These are phyloP conservation scores for Pyricularia sp. DNA, from an alignment of 2,329 filamentous ascomycete genomes.

Conservation along the genomic window DNA sequence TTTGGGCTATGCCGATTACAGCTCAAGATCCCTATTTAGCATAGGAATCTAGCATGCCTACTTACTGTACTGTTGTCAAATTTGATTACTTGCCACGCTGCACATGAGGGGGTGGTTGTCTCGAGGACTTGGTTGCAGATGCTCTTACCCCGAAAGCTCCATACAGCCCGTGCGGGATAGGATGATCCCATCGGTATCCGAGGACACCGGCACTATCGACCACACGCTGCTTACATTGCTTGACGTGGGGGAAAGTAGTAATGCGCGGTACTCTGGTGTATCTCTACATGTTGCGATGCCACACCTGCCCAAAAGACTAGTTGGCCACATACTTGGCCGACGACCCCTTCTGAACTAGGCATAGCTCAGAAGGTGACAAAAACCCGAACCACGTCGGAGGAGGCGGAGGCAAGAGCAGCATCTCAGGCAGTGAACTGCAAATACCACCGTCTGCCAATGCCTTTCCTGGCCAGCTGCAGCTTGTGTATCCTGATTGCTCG, in stretches of 20 bases:
- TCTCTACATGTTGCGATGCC: background rate
- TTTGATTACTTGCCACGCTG: background rate
- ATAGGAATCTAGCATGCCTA: background rate
- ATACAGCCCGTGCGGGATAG: background rate
- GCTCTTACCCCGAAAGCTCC: background rate
- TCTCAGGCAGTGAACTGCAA: background rate
- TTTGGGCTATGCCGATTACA: background rate
- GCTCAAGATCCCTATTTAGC: background rate
- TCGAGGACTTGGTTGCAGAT: background rate
- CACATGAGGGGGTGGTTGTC: background rate
- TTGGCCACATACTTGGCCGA: background rate
- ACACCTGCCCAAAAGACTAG: background rate
- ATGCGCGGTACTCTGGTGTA: background rate
- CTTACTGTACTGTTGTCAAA: background rate
- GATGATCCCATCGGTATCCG: background rate
- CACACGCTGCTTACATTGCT: background rate
- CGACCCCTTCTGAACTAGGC: background rate
- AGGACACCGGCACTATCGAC: background rate
- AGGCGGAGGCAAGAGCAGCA: background rate
- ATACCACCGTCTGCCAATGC: background rate
- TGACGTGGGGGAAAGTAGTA: background rate
- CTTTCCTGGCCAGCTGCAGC: background rate
- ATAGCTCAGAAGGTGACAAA: background rate
- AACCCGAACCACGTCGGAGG: background rate
- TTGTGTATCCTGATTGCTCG: background rate